Conservation (phyloP, 78 protist genomes). For the Speleostelium caveatum region DNA sequence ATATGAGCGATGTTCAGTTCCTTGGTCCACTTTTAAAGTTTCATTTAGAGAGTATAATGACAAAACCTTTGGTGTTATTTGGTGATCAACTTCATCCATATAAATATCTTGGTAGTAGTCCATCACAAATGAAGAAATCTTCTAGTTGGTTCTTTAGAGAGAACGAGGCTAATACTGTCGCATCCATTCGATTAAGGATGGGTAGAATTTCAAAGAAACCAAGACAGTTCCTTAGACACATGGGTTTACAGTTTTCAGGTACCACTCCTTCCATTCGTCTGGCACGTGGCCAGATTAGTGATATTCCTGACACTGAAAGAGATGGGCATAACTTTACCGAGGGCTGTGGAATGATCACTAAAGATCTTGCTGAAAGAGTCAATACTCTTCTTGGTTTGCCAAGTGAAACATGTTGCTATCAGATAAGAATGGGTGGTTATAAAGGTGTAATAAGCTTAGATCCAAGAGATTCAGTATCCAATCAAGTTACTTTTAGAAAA, state of each 20-base stretch:
- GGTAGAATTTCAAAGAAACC: neutral
- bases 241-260: constrained; percentile 1
- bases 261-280: constrained; percentile 1
- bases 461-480: neutral
- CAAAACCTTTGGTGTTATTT: neutral
- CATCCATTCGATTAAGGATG: neutral
- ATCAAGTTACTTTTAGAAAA: constrained; percentile 1
- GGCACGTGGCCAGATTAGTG: neutral
- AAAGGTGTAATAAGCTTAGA: constrained; percentile 70
- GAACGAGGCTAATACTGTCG: neutral
- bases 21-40: neutral
- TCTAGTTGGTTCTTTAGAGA: constrained; percentile 31
- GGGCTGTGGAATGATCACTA: constrained; percentile 49
- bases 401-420: constrained; percentile 19
- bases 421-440: constrained; percentile 75
- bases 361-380: neutral
- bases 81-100: constrained; percentile 3
- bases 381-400: neutral
- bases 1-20: neutral
- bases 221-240: neutral
- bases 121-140: neutral
- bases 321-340: constrained; percentile 24
- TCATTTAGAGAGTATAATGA: constrained; percentile 1
- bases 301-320: neutral
- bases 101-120: constrained; percentile 25